phyloP scores from a whole-genome alignment of 2,329 filamentous ascomycete species.

The Epichloe amarillans region DNA sequence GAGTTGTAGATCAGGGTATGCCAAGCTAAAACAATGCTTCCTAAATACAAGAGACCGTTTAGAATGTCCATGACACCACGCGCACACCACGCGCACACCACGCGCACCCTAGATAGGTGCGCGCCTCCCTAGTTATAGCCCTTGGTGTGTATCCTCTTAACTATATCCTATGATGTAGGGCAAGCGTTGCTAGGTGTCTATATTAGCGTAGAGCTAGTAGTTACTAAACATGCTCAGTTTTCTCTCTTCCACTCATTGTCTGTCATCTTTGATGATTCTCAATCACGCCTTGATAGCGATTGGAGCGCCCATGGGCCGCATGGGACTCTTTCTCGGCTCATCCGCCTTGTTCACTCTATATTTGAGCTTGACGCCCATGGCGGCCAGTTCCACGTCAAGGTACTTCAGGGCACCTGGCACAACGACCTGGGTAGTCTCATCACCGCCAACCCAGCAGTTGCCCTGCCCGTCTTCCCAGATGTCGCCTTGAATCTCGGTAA shows the following conservation, averaged over 20 bases:
- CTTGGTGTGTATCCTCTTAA: too few species aligned
- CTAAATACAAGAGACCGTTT: background rate
- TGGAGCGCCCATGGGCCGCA: constrained; percentile 25
- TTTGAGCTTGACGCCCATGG: constrained; percentile 93
- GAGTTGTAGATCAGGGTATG: background rate
- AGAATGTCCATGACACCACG: background rate
- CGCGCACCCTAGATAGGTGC: too few species aligned
- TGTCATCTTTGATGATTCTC: background rate
- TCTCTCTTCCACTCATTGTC: background rate
- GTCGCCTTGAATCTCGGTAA: constrained; percentile 49
- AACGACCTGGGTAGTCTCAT: constrained; percentile 80
- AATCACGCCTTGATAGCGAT: constrained; percentile 5
- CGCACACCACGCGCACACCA: background rate
- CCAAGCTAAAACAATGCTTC: background rate
- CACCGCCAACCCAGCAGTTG: constrained; percentile 71
- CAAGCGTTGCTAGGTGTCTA: too few species aligned
- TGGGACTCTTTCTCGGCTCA: constrained; percentile 38
- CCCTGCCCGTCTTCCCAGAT: constrained; percentile 91
- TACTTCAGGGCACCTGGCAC: constrained; percentile 88
- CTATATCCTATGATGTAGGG: too few species aligned
- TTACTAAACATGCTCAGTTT: background rate
- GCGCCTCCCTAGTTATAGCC: too few species aligned
- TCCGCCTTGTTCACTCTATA: constrained; percentile 59
- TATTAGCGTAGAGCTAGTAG: too few species aligned
- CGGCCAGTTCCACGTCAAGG: constrained; percentile 86